Evolutionary conservation across 108 stramenopile genomes (phyloP).

Genomic region (Mayamaea pseudoterrestris): DNA sequence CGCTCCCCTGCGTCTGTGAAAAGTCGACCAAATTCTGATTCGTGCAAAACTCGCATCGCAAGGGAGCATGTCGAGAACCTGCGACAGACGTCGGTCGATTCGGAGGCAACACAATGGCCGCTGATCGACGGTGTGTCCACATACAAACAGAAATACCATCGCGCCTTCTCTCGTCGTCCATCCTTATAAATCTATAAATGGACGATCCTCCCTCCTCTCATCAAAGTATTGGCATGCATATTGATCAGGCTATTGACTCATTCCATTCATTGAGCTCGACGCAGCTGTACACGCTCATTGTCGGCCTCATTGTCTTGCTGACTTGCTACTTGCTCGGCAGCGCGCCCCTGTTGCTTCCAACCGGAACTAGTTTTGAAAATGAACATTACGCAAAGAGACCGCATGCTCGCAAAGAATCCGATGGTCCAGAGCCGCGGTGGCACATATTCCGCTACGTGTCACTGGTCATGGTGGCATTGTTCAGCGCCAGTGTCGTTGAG

Average conservation of each 20-base stretch:
- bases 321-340: conserved; percentile 47
- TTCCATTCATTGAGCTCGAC: conserved; percentile 3
- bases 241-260: neutral
- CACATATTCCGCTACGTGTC: conserved; percentile 65
- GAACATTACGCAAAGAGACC: neutral
- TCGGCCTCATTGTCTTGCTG: conserved; percentile 42
- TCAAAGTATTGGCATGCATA: no score
- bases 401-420: neutral
- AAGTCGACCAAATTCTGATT: no score
- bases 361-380: neutral
- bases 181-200: no score
- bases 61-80: no score
- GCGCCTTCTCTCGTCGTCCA: no score
- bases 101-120: no score
- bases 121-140: no score
- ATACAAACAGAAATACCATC: no score
- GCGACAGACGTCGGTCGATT: no score
- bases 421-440: conserved; percentile 62
- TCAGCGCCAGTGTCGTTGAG: conserved; percentile 42
- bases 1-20: no score
- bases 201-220: no score
- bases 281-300: conserved; percentile 51
- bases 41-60: no score
- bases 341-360: conserved; percentile 11
- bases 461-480: conserved; percentile 31